A percentile compares a stretch with the other conserved stretches of the same genome.
Evolutionary conservation across 176 grass and related monocot species (phyloP).

Genomic region (Carex parvula): DNA sequence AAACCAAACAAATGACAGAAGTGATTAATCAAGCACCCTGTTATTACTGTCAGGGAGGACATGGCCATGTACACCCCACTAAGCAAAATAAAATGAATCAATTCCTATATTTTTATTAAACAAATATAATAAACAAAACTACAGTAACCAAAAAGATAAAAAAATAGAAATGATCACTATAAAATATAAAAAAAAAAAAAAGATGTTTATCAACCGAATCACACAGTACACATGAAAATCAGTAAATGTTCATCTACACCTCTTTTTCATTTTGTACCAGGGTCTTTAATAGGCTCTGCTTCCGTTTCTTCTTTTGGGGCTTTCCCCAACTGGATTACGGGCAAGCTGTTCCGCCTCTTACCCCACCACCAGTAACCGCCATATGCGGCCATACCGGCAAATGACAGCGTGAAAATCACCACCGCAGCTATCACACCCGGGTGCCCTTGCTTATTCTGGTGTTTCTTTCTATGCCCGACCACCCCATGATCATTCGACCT

Average conservation of each 20-base stretch:
- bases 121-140: neutral
- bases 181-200: neutral
- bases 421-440: slow-evolving; percentile 23
- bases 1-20: neutral
- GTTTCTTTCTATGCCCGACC: neutral
- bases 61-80: neutral
- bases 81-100: neutral
- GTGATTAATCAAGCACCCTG: neutral
- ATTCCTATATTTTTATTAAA: neutral
- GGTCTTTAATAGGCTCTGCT: neutral
- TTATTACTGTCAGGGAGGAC: neutral
- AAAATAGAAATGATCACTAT: neutral
- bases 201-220: neutral
- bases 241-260: neutral
- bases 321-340: neutral
- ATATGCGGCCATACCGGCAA: slow-evolving; percentile 17
- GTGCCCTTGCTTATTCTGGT: neutral
- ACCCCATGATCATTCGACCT: neutral
- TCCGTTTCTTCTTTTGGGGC: neutral
- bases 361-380: slow-evolving; percentile 34
- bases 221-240: neutral
- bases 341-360: slow-evolving; percentile 6
- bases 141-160: neutral
- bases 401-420: slow-evolving; percentile 28
- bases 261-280: neutral